Percentiles rank a stretch among this genome's conserved stretches.
Conservation (phyloP, 2,329 filamentous ascomycete genomes). For the Aspergillus amoenus region DNA sequence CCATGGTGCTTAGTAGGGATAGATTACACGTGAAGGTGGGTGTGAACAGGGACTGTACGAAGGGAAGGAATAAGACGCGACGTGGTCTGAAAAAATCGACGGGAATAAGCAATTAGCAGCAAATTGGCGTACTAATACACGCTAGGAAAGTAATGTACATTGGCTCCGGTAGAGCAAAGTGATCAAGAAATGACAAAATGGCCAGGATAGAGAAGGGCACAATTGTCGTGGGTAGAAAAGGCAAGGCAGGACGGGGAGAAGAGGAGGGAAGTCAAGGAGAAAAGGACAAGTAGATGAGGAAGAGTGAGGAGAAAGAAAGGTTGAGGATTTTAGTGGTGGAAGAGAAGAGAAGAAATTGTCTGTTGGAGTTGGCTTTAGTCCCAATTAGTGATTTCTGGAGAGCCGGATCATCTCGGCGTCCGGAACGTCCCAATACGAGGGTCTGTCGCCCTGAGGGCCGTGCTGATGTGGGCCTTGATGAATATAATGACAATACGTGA, state of each 20-base stretch:
- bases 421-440: conserved; percentile 1
- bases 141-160: conserved; percentile 13
- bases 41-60: conserved; percentile 17
- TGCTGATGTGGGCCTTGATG: neutral
- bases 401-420: conserved; percentile 6
- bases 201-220: neutral
- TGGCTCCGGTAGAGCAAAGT: conserved; percentile 1
- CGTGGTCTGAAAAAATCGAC: neutral
- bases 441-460: neutral
- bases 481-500: conserved; percentile 7
- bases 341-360: conserved; percentile 6
- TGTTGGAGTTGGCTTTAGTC: neutral
- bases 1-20: conserved; percentile 33
- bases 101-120: conserved; percentile 10
- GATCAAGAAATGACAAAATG: neutral
- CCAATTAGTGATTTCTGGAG: neutral
- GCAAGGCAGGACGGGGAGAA: neutral
- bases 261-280: neutral
- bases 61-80: neutral
- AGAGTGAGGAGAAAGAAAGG: conserved; percentile 6
- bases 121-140: conserved; percentile 9
- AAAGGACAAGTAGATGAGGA: conserved; percentile 7
- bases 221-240: neutral
- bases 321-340: conserved; percentile 6
- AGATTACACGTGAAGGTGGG: conserved; percentile 16